phyloP scores from a whole-genome alignment of 371 early-diverging fungal species.

The Fennellomyces sp. region DNA sequence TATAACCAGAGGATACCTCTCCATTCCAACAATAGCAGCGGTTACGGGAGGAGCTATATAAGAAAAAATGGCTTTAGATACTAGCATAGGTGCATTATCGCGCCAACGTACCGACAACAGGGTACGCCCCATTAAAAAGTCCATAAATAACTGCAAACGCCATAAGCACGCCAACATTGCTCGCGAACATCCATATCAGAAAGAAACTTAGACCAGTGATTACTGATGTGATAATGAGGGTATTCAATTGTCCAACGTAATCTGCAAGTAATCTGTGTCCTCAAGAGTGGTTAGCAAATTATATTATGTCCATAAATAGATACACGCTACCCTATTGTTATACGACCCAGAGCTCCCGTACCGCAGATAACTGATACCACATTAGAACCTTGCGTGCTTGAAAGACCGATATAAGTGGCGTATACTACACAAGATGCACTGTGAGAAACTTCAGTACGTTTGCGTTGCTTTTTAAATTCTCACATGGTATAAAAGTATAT shows the following conservation, averaged over 20 bases:
- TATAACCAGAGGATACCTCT: too few species aligned
- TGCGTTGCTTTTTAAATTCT: too few species aligned
- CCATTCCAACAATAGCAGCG: too few species aligned
- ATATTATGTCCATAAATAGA: neutral
- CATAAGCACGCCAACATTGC: neutral
- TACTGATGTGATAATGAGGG: neutral
- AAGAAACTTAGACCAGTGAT: neutral
- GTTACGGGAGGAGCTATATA: too few species aligned
- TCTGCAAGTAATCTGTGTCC: neutral
- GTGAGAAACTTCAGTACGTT: neutral
- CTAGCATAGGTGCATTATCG: too few species aligned
- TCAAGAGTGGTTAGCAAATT: neutral
- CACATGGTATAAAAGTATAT: too few species aligned
- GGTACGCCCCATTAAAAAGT: too few species aligned
- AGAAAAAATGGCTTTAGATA: too few species aligned
- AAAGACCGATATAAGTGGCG: neutral
- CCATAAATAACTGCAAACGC: neutral
- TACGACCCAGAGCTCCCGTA: neutral
- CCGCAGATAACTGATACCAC: neutral
- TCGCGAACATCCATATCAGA: neutral
- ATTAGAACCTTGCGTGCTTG: neutral
- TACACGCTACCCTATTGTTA: neutral
- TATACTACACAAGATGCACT: neutral
- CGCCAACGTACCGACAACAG: too few species aligned
- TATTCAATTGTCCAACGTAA: neutral